Conservation (phyloP, 139 green algal genomes). For the Edaphochlamys debaryana region DNA sequence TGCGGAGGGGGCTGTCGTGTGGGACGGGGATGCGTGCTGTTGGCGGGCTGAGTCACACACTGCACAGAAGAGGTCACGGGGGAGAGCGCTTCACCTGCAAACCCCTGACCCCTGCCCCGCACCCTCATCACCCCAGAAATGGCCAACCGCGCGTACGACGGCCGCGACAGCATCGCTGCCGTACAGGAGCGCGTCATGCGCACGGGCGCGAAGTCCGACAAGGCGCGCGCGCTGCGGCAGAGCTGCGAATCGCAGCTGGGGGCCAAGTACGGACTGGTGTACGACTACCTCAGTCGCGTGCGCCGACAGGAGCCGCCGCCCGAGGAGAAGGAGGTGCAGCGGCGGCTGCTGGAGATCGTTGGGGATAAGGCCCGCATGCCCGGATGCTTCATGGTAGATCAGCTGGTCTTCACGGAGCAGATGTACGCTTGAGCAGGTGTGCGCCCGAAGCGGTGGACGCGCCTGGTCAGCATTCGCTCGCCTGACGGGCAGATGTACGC, state of each 20-base stretch:
- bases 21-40: too few relatives aligned
- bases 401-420: slow-evolving; percentile 67
- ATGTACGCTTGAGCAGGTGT: slow-evolving; percentile 32
- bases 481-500: too few relatives aligned
- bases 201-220: slow-evolving; percentile 31
- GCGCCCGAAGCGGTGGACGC: too few relatives aligned
- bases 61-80: too few relatives aligned
- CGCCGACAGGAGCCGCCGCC: slow-evolving; percentile 23
- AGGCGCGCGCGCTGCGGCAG: slow-evolving; percentile 12
- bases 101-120: too few relatives aligned
- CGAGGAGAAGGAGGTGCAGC: slow-evolving; percentile 45
- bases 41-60: too few relatives aligned
- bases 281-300: slow-evolving; percentile 44
- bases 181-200: slow-evolving; percentile 27
- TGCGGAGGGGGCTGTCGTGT: too few relatives aligned
- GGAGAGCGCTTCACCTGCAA: too few relatives aligned
- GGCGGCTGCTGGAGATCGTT: slow-evolving; percentile 55
- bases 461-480: too few relatives aligned
- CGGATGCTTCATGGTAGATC: slow-evolving; percentile 63
- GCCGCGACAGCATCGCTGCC: slow-evolving; percentile 32
- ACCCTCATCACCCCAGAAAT: slow-evolving; percentile 4
- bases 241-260: slow-evolving; percentile 33
- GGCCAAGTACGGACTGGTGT: slow-evolving; percentile 29
- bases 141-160: slow-evolving; percentile 23
- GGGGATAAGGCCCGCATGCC: slow-evolving; percentile 50